phyloP scores from a whole-genome alignment of 306 rosid genomes.

The Elaeagnus macrophylla region DNA sequence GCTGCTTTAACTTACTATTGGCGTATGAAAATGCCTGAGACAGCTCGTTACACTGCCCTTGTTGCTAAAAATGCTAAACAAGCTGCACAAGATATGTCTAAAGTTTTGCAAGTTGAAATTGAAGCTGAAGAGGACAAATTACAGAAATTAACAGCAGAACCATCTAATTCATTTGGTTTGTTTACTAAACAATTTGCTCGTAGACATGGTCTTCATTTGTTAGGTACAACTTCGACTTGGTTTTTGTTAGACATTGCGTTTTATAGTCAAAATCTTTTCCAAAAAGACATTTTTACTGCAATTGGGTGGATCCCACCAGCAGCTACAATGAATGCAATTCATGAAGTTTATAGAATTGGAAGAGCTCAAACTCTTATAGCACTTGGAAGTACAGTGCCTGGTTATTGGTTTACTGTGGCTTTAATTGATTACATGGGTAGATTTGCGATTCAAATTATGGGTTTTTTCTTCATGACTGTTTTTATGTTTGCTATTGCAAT shows the following conservation, averaged over 20 bases:
- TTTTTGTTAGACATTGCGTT: slow-evolving; percentile 79
- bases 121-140: slow-evolving; percentile 47
- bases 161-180: slow-evolving; percentile 41
- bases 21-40: slow-evolving; percentile 95
- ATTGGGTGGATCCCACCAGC: slow-evolving; percentile 75
- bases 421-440: slow-evolving; percentile 65
- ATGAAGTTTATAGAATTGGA: slow-evolving; percentile 62
- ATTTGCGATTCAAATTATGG: slow-evolving; percentile 70
- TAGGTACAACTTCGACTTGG: slow-evolving; percentile 74
- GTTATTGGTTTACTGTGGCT: slow-evolving; percentile 78
- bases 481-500: slow-evolving; percentile 86
- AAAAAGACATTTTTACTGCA: slow-evolving; percentile 68
- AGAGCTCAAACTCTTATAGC: slow-evolving; percentile 83
- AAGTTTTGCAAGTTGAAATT: slow-evolving; percentile 55
- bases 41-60: slow-evolving; percentile 84
- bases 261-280: slow-evolving; percentile 87
- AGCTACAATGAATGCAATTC: slow-evolving; percentile 53
- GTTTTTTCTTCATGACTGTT: slow-evolving; percentile 85
- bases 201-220: slow-evolving; percentile 63
- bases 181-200: slow-evolving; percentile 44
- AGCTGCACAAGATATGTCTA: slow-evolving; percentile 76
- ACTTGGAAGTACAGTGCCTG: slow-evolving; percentile 77
- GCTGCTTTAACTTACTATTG: slow-evolving; percentile 75
- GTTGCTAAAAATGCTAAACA: slow-evolving; percentile 63
- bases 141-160: not conserved